Evolutionary conservation across 192 early-diverging fungal genomes (phyloP).

Genomic region (Mortierella antarctica): DNA sequence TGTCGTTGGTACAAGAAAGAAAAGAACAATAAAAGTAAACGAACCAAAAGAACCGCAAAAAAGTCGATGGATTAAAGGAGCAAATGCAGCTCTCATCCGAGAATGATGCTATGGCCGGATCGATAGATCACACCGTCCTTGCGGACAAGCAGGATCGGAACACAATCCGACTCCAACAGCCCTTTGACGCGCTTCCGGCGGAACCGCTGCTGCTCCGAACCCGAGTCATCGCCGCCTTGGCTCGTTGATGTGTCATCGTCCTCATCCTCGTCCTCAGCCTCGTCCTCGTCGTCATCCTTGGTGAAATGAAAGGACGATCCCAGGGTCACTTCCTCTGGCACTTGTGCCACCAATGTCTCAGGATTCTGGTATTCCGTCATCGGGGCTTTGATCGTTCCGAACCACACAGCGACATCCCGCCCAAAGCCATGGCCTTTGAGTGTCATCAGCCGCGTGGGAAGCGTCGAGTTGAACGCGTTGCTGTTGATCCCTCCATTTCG

Average conservation of each 20-base stretch:
- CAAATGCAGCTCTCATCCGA: constrained; percentile 14
- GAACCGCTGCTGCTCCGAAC: constrained; percentile 11
- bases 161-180: constrained; percentile 39
- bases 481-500: constrained; percentile 20
- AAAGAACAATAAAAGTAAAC: neutral
- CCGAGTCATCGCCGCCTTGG: constrained; percentile 8
- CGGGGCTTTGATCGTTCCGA: constrained; percentile 70
- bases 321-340: constrained; percentile 56
- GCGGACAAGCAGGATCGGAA: constrained; percentile 41
- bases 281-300: constrained; percentile 50
- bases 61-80: neutral
- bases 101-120: constrained; percentile 41
- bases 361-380: constrained; percentile 60
- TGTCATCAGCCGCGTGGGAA: constrained; percentile 61
- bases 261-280: constrained; percentile 23
- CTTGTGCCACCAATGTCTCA: constrained; percentile 55
- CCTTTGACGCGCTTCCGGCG: constrained; percentile 45
- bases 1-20: neutral
- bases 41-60: constrained; percentile 1
- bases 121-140: constrained; percentile 46
- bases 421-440: constrained; percentile 79
- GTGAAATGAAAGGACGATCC: constrained; percentile 48
- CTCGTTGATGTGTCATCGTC: constrained; percentile 14
- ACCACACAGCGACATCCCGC: constrained; percentile 76
- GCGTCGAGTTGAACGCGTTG: constrained; percentile 42